phyloP scores from a whole-genome alignment of 805 yeast species.

The Metschnikowia bowlesiae region DNA sequence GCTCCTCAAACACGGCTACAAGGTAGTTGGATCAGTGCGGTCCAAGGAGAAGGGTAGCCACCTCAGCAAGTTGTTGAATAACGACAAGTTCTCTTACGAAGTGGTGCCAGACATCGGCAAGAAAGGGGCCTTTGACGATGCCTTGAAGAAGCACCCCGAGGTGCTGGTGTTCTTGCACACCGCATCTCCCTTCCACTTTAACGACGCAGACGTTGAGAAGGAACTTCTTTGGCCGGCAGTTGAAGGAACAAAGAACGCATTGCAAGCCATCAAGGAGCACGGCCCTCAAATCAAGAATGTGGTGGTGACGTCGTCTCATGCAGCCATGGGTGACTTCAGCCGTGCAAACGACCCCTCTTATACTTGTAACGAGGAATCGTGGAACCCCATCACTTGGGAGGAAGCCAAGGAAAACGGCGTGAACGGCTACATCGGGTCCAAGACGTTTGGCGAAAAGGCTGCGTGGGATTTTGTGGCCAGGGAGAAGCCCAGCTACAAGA shows the following conservation, averaged over 20 bases:
- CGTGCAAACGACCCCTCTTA: slow-evolving; percentile 9
- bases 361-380: slow-evolving; percentile 14
- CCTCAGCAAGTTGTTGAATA: slow-evolving; percentile 22
- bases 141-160: slow-evolving; percentile 45
- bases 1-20: slow-evolving; percentile 19
- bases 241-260: slow-evolving; percentile 14
- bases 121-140: slow-evolving; percentile 43
- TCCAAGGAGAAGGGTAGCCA: slow-evolving; percentile 20
- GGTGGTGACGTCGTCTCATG: slow-evolving; percentile 12
- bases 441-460: slow-evolving; percentile 50
- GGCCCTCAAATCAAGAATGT: slow-evolving; percentile 10
- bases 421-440: slow-evolving; percentile 49
- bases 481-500: slow-evolving; percentile 31
- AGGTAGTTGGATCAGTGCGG: slow-evolving; percentile 26
- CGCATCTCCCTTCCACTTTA: slow-evolving; percentile 55
- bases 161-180: slow-evolving; percentile 54
- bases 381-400: slow-evolving; percentile 55
- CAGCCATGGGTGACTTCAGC: slow-evolving; percentile 12
- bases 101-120: slow-evolving; percentile 46
- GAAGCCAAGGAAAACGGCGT: slow-evolving; percentile 20
- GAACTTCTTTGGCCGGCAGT: slow-evolving; percentile 55
- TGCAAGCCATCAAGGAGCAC: slow-evolving; percentile 10
- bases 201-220: slow-evolving; percentile 41
- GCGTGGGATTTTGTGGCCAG: slow-evolving; percentile 28
- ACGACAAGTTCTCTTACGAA: slow-evolving; percentile 37